Base-by-base conservation (phyloP, 306 rosid species). In the Casuarina equisetifolia region DNA sequence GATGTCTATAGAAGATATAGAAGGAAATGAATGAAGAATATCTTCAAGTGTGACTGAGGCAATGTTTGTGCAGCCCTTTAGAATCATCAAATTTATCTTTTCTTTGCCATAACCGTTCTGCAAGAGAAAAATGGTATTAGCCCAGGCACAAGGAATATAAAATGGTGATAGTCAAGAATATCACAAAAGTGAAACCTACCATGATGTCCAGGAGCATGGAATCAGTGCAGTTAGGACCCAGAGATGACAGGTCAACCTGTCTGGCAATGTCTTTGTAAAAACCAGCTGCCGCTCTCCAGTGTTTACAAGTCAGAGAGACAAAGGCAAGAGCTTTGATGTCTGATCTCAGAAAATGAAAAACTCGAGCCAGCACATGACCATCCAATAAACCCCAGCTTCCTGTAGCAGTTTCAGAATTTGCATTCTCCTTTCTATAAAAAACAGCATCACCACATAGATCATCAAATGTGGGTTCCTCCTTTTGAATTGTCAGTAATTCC, bases 251-350 rank as follows among this genome's bases (percentile, higher is more conserved):
- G 80, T 92, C 88, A 79, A 90, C 85, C 82, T 96, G 94, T 74
- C 86, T 87, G 71, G 98, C 88, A 71, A 96, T 79, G 67, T 80
- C 87, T 83, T 82, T 92, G 77, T 91, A 96, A 82, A 96, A 92
- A 75, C 77, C 62, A 84, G 79, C 91, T 50, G 89, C 84, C 82
- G 96, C 81, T 83, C 86, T 90, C 99, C 99, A 96, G 78, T 84
- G 98, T 86, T 89, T 90, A 86, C 99, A 96, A 74, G 98, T 92
- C 82, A 83, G 49, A 62, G 99, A 89, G 75, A 97, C 96, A 69
- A 86, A 82, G 62, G 77, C 73, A 82, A 92, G 93, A 78, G 99
- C 88, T 85, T 86, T 90, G 74, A 91, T 79, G 84, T 96, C 96
- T 39, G 88, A 84, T 82, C 93, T 88, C 85, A 96, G 53, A 88